Base-by-base conservation (phyloP, 495 filamentous ascomycete species). In the Recurvomyces mirabilis region DNA sequence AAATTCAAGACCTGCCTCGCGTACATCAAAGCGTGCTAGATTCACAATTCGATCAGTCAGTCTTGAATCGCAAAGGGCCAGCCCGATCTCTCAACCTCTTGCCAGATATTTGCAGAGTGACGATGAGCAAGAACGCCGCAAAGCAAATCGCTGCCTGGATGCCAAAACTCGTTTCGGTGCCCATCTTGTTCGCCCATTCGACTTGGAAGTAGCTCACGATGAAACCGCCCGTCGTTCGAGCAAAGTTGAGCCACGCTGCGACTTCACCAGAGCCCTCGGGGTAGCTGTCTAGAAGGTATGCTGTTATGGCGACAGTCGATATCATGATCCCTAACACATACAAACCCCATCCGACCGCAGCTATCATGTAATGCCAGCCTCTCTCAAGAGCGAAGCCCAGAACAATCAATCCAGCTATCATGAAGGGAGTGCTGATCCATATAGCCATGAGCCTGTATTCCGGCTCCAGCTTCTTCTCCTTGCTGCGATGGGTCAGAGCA, bases 241-340 rank as follows among this genome's bases (percentile, higher is more conserved):
- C 35, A 22, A 44, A 40, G 38, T 54, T 49, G 42, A 49, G 38
- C 41, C 41, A 44, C 66, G 28, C 70, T 66, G 5, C 51, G 14
- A 63, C 54, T 43, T 64, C 55, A 4, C 59, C 62, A 12, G 58
- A 52, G 11, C 57, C 58, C 14, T 57, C 44, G 0, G 62, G 65
- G 37, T 65, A 65, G 28, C 51, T 49, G 46, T 68, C 66, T 4
- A 67, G 53, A 19, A 48, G 18, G 44, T 67, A 67, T 1, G 72
- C 70, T 43, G 69, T 75, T 17, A 81, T 60, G 0, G 70, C 73
- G 0, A 76, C 72, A 0, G 77, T 82, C 10, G 72, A 68, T 54
- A 82, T 70, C 70, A 84, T 80, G 54, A 80, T 70, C 0, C 73
- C 75, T 44, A 73, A 71, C 12, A 72, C 68, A 41, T 75, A 73